phyloP scores from a whole-genome alignment of 2,329 filamentous ascomycete species.

The Paraconiothyrium brasiliense region DNA sequence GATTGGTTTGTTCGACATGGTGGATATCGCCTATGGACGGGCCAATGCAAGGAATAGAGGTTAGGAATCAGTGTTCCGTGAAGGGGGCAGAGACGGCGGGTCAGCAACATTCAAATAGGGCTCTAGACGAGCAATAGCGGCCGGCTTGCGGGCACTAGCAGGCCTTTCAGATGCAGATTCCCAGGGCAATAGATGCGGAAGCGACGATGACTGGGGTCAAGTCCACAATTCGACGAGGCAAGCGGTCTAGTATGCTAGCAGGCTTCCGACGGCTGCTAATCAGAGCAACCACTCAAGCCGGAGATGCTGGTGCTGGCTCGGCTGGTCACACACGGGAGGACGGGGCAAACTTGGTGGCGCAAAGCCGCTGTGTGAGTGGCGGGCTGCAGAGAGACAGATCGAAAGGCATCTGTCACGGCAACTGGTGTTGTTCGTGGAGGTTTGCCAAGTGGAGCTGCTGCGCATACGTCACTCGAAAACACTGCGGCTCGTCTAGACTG shows the following conservation, averaged over 20 bases:
- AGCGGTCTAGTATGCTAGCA: conserved; percentile 18
- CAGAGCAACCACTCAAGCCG: conserved; percentile 18
- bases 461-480: conserved; percentile 11
- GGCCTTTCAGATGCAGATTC: conserved; percentile 28
- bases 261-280: conserved; percentile 16
- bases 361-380: conserved; percentile 7
- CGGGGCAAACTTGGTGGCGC: not conserved
- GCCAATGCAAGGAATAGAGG: conserved; percentile 20
- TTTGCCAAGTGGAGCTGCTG: not conserved
- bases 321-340: not conserved
- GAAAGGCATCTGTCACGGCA: not conserved
- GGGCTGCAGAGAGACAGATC: not conserved
- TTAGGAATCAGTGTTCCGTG: conserved; percentile 33
- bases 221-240: conserved; percentile 35
- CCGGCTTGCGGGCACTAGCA: conserved; percentile 33
- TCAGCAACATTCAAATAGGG: conserved; percentile 36
- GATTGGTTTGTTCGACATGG: conserved; percentile 81
- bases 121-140: conserved; percentile 35
- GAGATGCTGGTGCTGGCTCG: conserved; percentile 7
- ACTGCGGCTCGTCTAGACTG: not conserved
- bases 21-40: conserved; percentile 22
- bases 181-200: conserved; percentile 17
- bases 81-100: conserved; percentile 15
- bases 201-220: conserved; percentile 26
- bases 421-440: not conserved